phyloP scores from a whole-genome alignment of 176 grass and related monocot species.

The Canna indica region DNA sequence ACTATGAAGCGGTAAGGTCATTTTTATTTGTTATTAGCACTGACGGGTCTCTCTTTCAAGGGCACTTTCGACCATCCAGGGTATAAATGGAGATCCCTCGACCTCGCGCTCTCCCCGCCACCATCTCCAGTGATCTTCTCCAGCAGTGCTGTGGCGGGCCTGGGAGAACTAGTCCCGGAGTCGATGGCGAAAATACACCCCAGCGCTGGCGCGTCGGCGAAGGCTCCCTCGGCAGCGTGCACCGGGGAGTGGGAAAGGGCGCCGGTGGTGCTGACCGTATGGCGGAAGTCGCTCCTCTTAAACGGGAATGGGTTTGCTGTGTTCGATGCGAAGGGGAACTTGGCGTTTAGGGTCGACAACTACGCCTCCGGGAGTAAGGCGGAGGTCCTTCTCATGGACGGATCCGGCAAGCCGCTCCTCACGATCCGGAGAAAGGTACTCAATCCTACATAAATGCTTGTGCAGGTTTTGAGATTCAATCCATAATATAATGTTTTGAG shows the following conservation, averaged over 20 bases:
- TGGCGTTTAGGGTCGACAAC: conserved; percentile 16
- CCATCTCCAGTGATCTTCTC: too few species aligned
- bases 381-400: conserved; percentile 18
- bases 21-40: too few species aligned
- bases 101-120: too few species aligned
- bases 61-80: too few species aligned
- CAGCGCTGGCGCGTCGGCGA: neutral
- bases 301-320: conserved; percentile 20
- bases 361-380: conserved; percentile 1
- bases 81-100: too few species aligned
- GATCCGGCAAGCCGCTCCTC: conserved; percentile 8
- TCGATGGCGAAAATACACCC: conserved; percentile 11
- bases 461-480: neutral
- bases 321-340: conserved; percentile 15
- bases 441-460: neutral
- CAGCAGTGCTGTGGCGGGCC: too few species aligned
- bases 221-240: neutral
- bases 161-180: too few species aligned
- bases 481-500: neutral
- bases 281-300: conserved; percentile 15
- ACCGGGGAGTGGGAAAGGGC: neutral
- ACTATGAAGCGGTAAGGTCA: too few species aligned
- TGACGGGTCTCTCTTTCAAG: too few species aligned
- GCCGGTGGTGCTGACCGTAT: conserved; percentile 3
- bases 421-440: conserved; percentile 8